A percentile compares a stretch with the other conserved stretches of the same genome.
Conservation (phyloP, 306 rosid species). For the Vigna trinervia region DNA sequence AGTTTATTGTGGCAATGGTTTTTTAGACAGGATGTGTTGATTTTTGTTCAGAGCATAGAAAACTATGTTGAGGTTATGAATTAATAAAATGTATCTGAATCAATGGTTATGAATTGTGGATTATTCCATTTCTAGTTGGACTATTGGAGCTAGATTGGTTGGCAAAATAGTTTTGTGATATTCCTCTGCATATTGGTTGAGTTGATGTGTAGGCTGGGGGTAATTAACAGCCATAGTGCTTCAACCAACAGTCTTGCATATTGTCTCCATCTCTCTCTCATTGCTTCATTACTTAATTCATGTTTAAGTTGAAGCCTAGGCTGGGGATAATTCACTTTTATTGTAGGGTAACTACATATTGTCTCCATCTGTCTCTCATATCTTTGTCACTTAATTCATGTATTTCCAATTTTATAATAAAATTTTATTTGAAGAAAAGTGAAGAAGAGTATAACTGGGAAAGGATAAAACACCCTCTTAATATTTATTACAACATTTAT, state of each 20-base stretch:
- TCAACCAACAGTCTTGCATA: slow-evolving; percentile 6
- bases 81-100: slow-evolving; percentile 6
- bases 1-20: slow-evolving; percentile 28
- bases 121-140: slow-evolving; percentile 27
- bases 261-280: not conserved
- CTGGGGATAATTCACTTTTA: slow-evolving; percentile 1
- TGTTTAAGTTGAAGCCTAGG: no score
- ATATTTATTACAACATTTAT: not conserved
- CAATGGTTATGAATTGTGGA: not conserved
- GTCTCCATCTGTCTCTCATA: not conserved
- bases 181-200: slow-evolving; percentile 14
- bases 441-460: not conserved
- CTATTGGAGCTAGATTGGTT: slow-evolving; percentile 14
- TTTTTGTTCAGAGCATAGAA: slow-evolving; percentile 8
- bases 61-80: slow-evolving; percentile 29
- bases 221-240: not conserved
- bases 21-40: slow-evolving; percentile 16
- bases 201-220: slow-evolving; percentile 9
- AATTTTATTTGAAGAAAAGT: not conserved
- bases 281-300: no score
- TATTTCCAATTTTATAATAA: not conserved
- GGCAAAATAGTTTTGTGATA: slow-evolving; percentile 2
- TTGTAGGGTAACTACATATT: not conserved
- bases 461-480: not conserved
- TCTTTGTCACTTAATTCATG: not conserved